Percentiles rank a stretch among this genome's conserved stretches.
These are phyloP conservation scores for Tremellales sp. DNA, from an alignment of 1,284 basidiomycete genomes.

Conservation along the genomic window DNA sequence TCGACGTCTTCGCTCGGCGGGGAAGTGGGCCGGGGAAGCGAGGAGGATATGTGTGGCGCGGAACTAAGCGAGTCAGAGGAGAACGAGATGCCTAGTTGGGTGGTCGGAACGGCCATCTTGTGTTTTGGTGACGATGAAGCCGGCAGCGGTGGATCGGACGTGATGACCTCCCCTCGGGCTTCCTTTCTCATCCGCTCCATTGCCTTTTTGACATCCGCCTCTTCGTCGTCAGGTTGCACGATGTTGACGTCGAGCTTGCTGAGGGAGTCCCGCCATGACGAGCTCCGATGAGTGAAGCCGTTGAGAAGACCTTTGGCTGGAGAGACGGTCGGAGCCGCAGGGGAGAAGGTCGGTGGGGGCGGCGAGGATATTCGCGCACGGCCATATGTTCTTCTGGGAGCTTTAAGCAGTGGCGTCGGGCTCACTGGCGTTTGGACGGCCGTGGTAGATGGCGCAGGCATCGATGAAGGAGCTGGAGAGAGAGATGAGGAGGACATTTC, in stretches of 20 bases:
- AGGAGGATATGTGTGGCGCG: constrained; percentile 5
- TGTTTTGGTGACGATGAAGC: not conserved
- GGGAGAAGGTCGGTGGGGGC: not conserved
- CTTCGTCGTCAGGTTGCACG: constrained; percentile 9
- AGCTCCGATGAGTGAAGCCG: constrained; percentile 11
- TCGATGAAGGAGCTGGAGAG: not conserved
- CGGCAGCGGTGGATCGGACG: not conserved
- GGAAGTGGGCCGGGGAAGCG: not conserved
- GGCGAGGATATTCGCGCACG: not conserved
- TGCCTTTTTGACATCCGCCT: constrained; percentile 9
- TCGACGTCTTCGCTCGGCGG: not conserved
- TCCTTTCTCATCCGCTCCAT: constrained; percentile 23
- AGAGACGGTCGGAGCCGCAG: constrained; percentile 6
- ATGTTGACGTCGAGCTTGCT: constrained; percentile 10
- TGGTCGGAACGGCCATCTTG: not conserved
- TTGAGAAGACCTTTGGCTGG: constrained; percentile 26
- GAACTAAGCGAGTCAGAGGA: constrained; percentile 18
- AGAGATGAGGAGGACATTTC: not conserved
- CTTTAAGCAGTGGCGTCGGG: not conserved
- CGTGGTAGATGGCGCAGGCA: too few species aligned
- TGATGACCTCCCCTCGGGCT: constrained; percentile 11
- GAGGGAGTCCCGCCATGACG: constrained; percentile 16
- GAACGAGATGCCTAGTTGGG: not conserved
- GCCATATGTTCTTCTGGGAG: not conserved
- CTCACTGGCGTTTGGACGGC: too few species aligned